These are phyloP conservation scores for Aspergillus incahuasiensis DNA, from an alignment of 495 filamentous ascomycete species.

Conservation along the genomic window DNA sequence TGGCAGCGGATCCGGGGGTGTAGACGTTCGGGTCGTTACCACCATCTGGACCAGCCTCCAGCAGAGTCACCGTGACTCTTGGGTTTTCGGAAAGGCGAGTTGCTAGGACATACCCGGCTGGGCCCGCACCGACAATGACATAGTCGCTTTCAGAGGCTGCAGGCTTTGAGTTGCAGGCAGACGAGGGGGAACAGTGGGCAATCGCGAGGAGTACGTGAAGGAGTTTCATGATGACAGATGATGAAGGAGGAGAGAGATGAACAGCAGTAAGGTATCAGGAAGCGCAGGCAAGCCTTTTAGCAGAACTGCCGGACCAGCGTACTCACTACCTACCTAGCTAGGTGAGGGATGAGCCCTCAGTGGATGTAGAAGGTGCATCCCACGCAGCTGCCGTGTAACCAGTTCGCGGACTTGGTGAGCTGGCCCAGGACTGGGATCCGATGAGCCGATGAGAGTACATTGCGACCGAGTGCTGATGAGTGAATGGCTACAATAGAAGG, in stretches of 20 bases:
- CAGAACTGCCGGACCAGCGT: too few species aligned
- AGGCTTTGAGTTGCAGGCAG: background rate
- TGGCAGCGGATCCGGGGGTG: background rate
- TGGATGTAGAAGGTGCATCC: background rate
- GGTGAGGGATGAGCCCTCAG: background rate
- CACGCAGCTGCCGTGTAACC: background rate
- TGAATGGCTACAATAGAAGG: too few species aligned
- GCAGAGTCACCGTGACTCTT: background rate
- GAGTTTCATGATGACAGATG: background rate
- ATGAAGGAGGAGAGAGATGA: background rate
- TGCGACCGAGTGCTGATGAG: too few species aligned
- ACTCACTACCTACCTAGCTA: too few species aligned
- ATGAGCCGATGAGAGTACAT: too few species aligned
- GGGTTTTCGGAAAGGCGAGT: background rate
- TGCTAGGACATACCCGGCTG: background rate
- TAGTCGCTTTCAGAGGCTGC: background rate
- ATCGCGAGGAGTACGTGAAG: background rate
- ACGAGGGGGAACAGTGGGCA: background rate
- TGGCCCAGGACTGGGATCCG: too few species aligned
- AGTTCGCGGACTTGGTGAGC: too few species aligned
- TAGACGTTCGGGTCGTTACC: background rate
- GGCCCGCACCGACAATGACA: slow-evolving; percentile 1
- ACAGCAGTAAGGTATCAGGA: too few species aligned
- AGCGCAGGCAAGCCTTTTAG: too few species aligned
- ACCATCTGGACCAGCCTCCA: background rate